These are phyloP conservation scores for Conoideocrella luteorostrata DNA, from an alignment of 2,329 filamentous ascomycete genomes.

Conservation along the genomic window DNA sequence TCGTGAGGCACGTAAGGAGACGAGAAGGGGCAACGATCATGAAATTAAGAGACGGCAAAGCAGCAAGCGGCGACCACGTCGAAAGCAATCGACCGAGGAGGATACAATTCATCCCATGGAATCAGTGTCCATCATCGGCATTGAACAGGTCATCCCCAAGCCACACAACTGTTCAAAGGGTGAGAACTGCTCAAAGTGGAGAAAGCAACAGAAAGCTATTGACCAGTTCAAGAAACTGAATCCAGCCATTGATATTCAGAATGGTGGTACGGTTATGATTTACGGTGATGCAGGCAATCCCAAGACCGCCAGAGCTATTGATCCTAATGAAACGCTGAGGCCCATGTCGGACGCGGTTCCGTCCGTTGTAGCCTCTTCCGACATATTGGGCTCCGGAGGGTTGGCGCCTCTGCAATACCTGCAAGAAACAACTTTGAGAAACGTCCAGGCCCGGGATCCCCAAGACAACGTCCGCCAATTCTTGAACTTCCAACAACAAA, in stretches of 20 bases:
- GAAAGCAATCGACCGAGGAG: slow-evolving; percentile 40
- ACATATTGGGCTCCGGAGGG: slow-evolving; percentile 68
- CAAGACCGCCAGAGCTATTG: slow-evolving; percentile 51
- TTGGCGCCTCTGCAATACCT: slow-evolving; percentile 62
- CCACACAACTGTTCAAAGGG: slow-evolving; percentile 81
- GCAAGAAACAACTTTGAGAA: slow-evolving; percentile 66
- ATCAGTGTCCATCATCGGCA: slow-evolving; percentile 85
- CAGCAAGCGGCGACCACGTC: slow-evolving; percentile 32
- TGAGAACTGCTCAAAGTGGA: slow-evolving; percentile 76
- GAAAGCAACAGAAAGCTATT: slow-evolving; percentile 71
- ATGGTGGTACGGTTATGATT: slow-evolving; percentile 65
- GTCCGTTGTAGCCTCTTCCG: slow-evolving; percentile 85
- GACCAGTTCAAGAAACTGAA: slow-evolving; percentile 69
- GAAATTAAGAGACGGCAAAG: slow-evolving; percentile 31
- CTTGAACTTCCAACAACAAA: slow-evolving; percentile 70
- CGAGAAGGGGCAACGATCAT: slow-evolving; percentile 30
- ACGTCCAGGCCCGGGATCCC: slow-evolving; percentile 66
- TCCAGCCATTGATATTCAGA: slow-evolving; percentile 51
- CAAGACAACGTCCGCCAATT: slow-evolving; percentile 94
- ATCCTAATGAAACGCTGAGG: slow-evolving; percentile 50
- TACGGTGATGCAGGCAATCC: slow-evolving; percentile 75
- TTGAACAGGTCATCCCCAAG: slow-evolving; percentile 82
- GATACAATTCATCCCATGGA: slow-evolving; percentile 72
- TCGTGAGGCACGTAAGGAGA: slow-evolving; percentile 41
- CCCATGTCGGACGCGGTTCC: slow-evolving; percentile 70